These are phyloP conservation scores for Penicillium aurantiogriseum DNA, from an alignment of 2,329 filamentous ascomycete species.

Conservation along the genomic window DNA sequence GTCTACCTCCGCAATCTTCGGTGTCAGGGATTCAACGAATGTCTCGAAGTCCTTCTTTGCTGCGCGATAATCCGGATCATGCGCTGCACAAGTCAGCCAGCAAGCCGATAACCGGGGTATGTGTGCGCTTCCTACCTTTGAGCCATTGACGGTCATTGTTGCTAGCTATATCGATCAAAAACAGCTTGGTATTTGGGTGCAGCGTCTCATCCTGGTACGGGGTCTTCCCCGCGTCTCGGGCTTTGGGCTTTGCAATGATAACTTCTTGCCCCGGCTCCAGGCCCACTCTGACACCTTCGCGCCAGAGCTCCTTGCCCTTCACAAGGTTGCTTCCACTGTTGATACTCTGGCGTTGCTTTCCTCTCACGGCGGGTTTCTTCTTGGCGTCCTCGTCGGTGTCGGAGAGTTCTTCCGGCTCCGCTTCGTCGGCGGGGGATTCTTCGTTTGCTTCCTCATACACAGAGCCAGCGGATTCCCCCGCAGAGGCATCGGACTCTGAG, in stretches of 20 bases:
- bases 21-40: slow-evolving; percentile 71
- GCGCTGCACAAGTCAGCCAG: slow-evolving; percentile 51
- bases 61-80: slow-evolving; percentile 75
- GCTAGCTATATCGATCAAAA: slow-evolving; percentile 56
- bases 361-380: slow-evolving; percentile 3
- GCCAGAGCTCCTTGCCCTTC: slow-evolving; percentile 55
- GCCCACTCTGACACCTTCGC: slow-evolving; percentile 54
- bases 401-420: slow-evolving; percentile 20
- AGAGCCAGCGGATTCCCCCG: slow-evolving; percentile 70
- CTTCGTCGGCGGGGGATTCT: slow-evolving; percentile 12
- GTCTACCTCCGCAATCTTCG: slow-evolving; percentile 69
- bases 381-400: slow-evolving; percentile 16
- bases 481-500: slow-evolving; percentile 61
- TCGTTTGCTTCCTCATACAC: slow-evolving; percentile 20
- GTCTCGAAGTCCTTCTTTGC: slow-evolving; percentile 78
- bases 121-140: slow-evolving; percentile 50
- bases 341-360: slow-evolving; percentile 6
- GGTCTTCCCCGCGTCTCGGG: slow-evolving; percentile 58
- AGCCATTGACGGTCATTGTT: slow-evolving; percentile 65
- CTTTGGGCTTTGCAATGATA: slow-evolving; percentile 62
- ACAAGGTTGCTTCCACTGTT: slow-evolving; percentile 6
- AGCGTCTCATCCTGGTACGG: slow-evolving; percentile 58
- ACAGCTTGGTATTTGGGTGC: slow-evolving; percentile 63
- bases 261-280: slow-evolving; percentile 60
- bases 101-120: slow-evolving; percentile 3